Evolutionary conservation across 2,329 filamentous ascomycete genomes (phyloP).

Genomic region (Sclerotinia glacialis): DNA sequence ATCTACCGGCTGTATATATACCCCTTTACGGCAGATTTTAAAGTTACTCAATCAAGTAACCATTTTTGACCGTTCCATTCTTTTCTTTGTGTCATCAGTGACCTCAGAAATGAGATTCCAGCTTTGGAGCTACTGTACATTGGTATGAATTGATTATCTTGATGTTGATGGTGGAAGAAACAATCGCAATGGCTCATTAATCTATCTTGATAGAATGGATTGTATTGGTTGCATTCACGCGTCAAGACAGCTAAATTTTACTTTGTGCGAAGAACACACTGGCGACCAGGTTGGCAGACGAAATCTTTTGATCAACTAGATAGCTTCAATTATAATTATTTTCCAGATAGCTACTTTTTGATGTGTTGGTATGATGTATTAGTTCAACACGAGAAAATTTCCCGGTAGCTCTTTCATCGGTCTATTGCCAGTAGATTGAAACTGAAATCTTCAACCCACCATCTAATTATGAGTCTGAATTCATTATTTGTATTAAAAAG

Average conservation of each 20-base stretch:
- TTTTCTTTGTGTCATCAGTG: no score
- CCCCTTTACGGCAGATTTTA: neutral
- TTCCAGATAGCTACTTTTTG: rapidly evolving
- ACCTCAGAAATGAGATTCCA: no score
- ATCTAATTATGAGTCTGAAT: neutral
- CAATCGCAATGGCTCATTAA: neutral
- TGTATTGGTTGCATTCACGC: neutral
- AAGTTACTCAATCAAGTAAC: neutral
- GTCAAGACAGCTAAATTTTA: neutral
- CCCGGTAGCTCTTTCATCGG: rapidly evolving
- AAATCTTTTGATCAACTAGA: neutral
- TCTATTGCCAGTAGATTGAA: neutral
- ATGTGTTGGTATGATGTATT: neutral
- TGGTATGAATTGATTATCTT: neutral
- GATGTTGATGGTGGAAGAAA: neutral
- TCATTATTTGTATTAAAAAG: neutral
- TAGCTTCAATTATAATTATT: neutral
- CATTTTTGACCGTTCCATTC: neutral
- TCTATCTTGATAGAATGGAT: neutral
- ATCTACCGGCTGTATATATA: neutral
- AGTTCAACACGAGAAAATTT: neutral
- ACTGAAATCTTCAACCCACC: neutral
- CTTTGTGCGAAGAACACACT: no score
- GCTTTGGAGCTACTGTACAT: neutral
- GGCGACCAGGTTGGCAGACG: no score